A percentile compares a stretch with the other conserved stretches of the same genome.
Conservation (phyloP, 495 filamentous ascomycete genomes). For the Polyplosphaeria fusca region DNA sequence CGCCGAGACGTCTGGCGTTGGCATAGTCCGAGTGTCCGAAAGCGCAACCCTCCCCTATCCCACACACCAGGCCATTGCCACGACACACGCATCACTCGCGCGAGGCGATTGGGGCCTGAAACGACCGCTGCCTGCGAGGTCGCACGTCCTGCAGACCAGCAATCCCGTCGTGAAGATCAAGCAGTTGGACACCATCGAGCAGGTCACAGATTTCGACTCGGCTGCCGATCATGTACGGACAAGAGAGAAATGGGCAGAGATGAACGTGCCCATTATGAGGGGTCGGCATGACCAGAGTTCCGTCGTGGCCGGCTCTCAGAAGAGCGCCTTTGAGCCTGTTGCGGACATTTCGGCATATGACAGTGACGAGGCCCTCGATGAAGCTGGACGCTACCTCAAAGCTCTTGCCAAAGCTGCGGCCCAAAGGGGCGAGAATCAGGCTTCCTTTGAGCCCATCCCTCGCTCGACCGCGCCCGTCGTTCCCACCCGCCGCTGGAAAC, state of each 20-base stretch:
- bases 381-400: slow-evolving; percentile 52
- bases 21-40: slow-evolving; percentile 45
- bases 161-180: slow-evolving; percentile 68
- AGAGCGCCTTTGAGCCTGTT: slow-evolving; percentile 58
- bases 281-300: slow-evolving; percentile 36
- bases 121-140: slow-evolving; percentile 70
- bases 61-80: slow-evolving; percentile 80
- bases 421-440: neutral
- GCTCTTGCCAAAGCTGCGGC: slow-evolving; percentile 50
- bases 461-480: neutral
- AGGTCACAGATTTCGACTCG: slow-evolving; percentile 86
- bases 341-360: slow-evolving; percentile 48
- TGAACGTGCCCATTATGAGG: slow-evolving; percentile 62
- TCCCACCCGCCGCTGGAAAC: slow-evolving; percentile 57
- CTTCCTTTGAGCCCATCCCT: neutral
- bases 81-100: slow-evolving; percentile 66
- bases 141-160: slow-evolving; percentile 62
- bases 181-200: slow-evolving; percentile 80
- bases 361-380: slow-evolving; percentile 20
- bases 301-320: neutral
- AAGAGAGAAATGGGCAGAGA: slow-evolving; percentile 81
- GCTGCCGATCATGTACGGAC: slow-evolving; percentile 79
- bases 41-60: slow-evolving; percentile 75
- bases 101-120: slow-evolving; percentile 96
- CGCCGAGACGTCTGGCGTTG: slow-evolving; percentile 32